Conservation (phyloP, 345 rosid species). For the Acer yangbiense region DNA sequence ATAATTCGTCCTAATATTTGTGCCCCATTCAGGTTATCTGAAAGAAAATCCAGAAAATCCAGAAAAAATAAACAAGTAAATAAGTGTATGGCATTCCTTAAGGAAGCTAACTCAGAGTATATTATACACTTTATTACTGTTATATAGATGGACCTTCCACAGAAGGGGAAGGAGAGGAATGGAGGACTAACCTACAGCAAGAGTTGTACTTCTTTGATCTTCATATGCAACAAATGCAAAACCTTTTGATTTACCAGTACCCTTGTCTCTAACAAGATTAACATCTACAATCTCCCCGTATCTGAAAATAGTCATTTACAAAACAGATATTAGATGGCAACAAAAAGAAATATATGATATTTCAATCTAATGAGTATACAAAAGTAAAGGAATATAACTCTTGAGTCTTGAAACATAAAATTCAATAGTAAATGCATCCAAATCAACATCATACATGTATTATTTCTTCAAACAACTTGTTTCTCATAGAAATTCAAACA, state of each 20-base stretch:
- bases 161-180: neutral
- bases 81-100: neutral
- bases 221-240: too few relatives aligned
- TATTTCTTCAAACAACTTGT: neutral
- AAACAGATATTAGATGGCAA: too few relatives aligned
- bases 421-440: neutral
- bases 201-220: constrained; percentile 86
- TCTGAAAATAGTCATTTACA: too few relatives aligned
- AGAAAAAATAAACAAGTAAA: too few relatives aligned
- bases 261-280: too few relatives aligned
- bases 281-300: too few relatives aligned
- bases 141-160: neutral
- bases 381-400: neutral
- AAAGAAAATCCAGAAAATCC: too few relatives aligned
- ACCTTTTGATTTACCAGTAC: too few relatives aligned
- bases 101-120: neutral
- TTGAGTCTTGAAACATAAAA: neutral
- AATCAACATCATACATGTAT: neutral
- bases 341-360: too few relatives aligned
- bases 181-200: constrained; percentile 79
- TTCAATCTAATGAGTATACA: too few relatives aligned
- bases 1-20: constrained; percentile 66
- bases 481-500: too few relatives aligned
- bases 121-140: neutral
- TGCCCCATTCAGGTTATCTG: too few relatives aligned